Percentiles rank a stretch among this genome's conserved stretches.
These are phyloP conservation scores for Populus deltoides DNA, from an alignment of 345 rosid species.

Conservation along the genomic window DNA sequence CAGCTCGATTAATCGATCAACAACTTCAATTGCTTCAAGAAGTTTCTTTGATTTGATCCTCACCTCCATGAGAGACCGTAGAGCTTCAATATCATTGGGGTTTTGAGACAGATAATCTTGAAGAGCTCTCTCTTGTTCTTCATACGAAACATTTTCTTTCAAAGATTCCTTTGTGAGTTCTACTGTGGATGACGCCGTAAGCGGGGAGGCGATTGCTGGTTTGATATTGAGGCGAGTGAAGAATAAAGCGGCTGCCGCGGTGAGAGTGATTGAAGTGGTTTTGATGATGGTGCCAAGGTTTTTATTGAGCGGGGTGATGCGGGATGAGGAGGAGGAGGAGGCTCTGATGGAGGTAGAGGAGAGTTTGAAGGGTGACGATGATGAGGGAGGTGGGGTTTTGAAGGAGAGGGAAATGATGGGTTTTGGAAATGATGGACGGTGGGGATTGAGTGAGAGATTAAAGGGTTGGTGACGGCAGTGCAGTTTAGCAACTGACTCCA, in stretches of 20 bases:
- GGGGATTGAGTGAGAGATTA: constrained; percentile 42
- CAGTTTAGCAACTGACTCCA: constrained; percentile 59
- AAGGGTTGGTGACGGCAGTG: constrained; percentile 40
- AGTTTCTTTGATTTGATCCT: constrained; percentile 62
- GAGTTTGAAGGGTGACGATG: constrained; percentile 34
- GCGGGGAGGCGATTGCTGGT: constrained; percentile 56
- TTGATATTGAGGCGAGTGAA: constrained; percentile 45
- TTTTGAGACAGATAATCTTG: constrained; percentile 42
- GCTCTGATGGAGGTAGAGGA: constrained; percentile 40
- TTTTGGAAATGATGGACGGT: constrained; percentile 37
- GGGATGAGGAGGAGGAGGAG: constrained; percentile 35
- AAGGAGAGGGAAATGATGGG: constrained; percentile 36
- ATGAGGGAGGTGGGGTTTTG: constrained; percentile 23
- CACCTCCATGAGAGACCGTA: constrained; percentile 64
- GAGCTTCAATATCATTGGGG: constrained; percentile 49
- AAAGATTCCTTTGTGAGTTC: constrained; percentile 31
- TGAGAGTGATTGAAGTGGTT: constrained; percentile 51
- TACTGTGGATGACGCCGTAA: constrained; percentile 29
- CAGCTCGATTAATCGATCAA: constrained; percentile 60
- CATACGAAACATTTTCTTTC: constrained; percentile 20
- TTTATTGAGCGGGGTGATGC: constrained; percentile 19
- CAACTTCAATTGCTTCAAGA: constrained; percentile 49
- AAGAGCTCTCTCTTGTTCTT: constrained; percentile 49
- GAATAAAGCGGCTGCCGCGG: constrained; percentile 62
- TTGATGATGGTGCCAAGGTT: constrained; percentile 40